A percentile compares a stretch with the other conserved stretches of the same genome.
phyloP scores from a whole-genome alignment of 2,329 filamentous ascomycete species.

The Exophiala sp. region DNA sequence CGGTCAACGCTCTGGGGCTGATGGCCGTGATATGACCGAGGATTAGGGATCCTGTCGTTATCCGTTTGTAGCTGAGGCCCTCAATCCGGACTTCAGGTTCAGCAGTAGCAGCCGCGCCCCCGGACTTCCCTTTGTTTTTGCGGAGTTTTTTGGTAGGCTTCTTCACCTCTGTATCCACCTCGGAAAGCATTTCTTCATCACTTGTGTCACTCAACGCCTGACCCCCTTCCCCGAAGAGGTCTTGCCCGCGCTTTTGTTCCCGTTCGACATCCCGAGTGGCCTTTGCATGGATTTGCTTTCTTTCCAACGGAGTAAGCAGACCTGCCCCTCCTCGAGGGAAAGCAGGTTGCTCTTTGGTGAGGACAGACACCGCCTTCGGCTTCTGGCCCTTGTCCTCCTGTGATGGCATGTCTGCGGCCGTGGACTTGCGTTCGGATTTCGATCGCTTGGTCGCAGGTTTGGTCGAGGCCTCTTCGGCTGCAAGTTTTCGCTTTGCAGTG shows the following conservation, averaged over 20 bases:
- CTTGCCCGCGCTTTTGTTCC: constrained; percentile 56
- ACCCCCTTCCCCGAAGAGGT: constrained; percentile 31
- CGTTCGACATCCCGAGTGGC: constrained; percentile 87
- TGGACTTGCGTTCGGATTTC: constrained; percentile 10
- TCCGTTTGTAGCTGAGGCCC: constrained; percentile 82
- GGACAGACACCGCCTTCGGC: constrained; percentile 20
- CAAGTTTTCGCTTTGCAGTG: constrained; percentile 24
- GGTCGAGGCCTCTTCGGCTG: constrained; percentile 4
- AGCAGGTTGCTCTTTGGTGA: constrained; percentile 66
- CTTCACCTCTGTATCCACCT: constrained; percentile 36
- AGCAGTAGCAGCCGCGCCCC: constrained; percentile 41
- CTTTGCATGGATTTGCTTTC: constrained; percentile 92
- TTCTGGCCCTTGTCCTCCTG: constrained; percentile 12
- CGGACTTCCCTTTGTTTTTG: constrained; percentile 49
- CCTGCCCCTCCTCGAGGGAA: constrained; percentile 92
- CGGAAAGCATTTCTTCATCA: constrained; percentile 28
- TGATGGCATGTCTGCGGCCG: neutral
- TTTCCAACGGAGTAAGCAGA: constrained; percentile 83
- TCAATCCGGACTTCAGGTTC: constrained; percentile 58
- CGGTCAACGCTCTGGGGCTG: constrained; percentile 67
- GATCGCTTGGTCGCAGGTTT: constrained; percentile 16
- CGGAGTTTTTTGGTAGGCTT: constrained; percentile 32
- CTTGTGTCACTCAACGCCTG: constrained; percentile 28
- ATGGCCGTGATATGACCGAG: constrained; percentile 82
- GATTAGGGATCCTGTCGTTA: constrained; percentile 78